phyloP scores from a whole-genome alignment of 2,329 filamentous ascomycete species.

The Graphilbum ipis-grandicollis region DNA sequence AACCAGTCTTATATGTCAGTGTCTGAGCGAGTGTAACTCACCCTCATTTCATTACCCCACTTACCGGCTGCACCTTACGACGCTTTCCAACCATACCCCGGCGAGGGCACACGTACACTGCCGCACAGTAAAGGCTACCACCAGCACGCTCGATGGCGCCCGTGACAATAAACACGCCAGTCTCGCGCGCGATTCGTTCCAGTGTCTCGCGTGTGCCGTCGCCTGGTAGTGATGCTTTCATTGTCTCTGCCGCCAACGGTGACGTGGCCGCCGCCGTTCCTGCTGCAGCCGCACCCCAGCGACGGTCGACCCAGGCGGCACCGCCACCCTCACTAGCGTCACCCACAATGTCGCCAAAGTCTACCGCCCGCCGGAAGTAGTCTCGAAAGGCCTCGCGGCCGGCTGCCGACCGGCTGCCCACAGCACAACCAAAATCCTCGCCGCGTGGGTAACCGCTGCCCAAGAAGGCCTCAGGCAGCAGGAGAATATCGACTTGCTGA shows the following conservation, averaged over 20 bases:
- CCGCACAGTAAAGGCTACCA: slow-evolving; percentile 71
- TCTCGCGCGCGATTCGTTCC: slow-evolving; percentile 58
- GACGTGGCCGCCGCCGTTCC: too few species aligned
- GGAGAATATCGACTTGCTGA: slow-evolving; percentile 44
- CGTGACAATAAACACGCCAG: slow-evolving; percentile 65
- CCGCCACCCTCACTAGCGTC: slow-evolving; percentile 46
- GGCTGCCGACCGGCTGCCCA: slow-evolving; percentile 49
- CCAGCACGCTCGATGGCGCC: slow-evolving; percentile 67
- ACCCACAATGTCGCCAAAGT: slow-evolving; percentile 62
- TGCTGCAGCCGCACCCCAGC: background rate
- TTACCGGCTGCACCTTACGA: slow-evolving; percentile 76
- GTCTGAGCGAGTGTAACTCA: too few species aligned
- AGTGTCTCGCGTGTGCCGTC: slow-evolving; percentile 60
- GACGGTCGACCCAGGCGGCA: slow-evolving; percentile 42
- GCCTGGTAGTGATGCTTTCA: too few species aligned
- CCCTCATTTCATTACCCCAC: too few species aligned
- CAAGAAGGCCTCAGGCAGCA: slow-evolving; percentile 84
- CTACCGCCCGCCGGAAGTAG: slow-evolving; percentile 66
- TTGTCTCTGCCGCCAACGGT: too few species aligned
- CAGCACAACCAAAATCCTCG: slow-evolving; percentile 54
- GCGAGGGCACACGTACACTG: slow-evolving; percentile 63
- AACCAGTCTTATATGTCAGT: slow-evolving; percentile 54
- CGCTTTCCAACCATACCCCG: slow-evolving; percentile 66
- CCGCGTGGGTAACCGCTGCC: slow-evolving; percentile 73
- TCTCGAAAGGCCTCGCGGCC: slow-evolving; percentile 69